Base-by-base conservation (phyloP, 202 grass and related monocot species). In the Miscanthus sacchariflorus region DNA sequence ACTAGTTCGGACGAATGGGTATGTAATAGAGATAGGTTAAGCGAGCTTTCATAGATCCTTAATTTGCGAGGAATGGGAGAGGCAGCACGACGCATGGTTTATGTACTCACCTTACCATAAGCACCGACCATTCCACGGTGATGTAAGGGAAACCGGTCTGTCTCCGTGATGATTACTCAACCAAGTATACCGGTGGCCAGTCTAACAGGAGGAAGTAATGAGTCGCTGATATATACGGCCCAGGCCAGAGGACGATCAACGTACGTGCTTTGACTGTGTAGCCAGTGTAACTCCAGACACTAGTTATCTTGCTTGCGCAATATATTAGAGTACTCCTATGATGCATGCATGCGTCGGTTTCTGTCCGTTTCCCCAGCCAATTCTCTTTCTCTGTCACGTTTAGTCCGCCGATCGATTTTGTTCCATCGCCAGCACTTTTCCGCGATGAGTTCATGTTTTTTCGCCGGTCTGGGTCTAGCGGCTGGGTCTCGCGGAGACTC, bases 401-500 rank as follows among this genome's bases (percentile, higher is more conserved):
- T 38, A 0, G 6, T 38, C 38, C 33, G 18, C 52, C 21, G 30
- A 4, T 61, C 21, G 30, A 4, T 61, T 39, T 69, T 27, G 11
- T 27, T 35, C 28, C 2, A 39, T 38, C 36, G 5, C 74, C 19
- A 30, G 28, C 28, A 30, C 11, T 70, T 70, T 12, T 71, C 46
- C 65, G 44, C 17, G 19, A 56, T 13, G 45, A 82, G 48, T 38
- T 82, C 30, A 13, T 30, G 5, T 4, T 33, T 5, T 48, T 46
- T 21, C 8, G 61, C 24, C 9, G 79, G 79, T 81, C 79, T 48
- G 13, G 61, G 78, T 76, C 45, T 50, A 76, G 25, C 14, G 14
- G 78, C 24, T 30, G 28, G 28, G 28, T 81, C 25, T 56, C 17
- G 12, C 42, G 25, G 46, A n/a, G 79, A 81, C 64, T 77, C 18